A percentile compares a stretch with the other conserved stretches of the same genome.
These are phyloP conservation scores for Yarrowia osloensis DNA, from an alignment of 805 yeast species.

Conservation along the genomic window DNA sequence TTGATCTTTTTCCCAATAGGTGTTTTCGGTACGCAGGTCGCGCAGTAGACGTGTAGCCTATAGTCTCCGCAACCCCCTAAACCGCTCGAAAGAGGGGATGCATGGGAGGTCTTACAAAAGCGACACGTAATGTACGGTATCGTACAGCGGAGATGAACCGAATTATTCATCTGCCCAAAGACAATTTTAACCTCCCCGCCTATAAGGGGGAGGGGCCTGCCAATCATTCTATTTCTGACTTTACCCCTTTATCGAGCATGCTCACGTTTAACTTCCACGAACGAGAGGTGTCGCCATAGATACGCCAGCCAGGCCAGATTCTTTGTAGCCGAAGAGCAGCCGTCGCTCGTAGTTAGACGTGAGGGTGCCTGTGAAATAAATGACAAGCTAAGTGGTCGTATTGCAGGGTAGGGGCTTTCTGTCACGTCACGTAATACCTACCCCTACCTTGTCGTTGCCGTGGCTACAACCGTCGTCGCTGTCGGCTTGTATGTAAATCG, in stretches of 20 bases:
- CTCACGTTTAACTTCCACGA: background rate
- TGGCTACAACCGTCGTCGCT: background rate
- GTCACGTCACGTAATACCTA: background rate
- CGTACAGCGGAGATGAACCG: background rate
- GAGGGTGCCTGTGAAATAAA: background rate
- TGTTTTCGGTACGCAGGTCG: conserved; percentile 11
- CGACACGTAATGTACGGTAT: background rate
- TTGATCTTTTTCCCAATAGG: conserved; percentile 29
- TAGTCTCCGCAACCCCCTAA: background rate
- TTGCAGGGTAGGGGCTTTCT: background rate
- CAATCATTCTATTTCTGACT: background rate
- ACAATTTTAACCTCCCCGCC: background rate
- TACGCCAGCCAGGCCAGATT: background rate
- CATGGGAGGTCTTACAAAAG: background rate
- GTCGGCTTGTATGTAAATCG: background rate
- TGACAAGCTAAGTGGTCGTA: background rate
- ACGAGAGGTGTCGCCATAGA: background rate
- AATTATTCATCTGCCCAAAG: background rate
- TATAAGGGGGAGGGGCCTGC: conserved; percentile 22
- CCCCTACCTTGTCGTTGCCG: background rate
- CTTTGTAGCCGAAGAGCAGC: background rate
- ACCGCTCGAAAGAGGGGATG: background rate
- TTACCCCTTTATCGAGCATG: conserved; percentile 30
- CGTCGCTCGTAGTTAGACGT: background rate
- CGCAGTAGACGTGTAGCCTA: conserved; percentile 6